Evolutionary conservation across 2,329 filamentous ascomycete genomes (phyloP).

Genomic region (Fusarium chlamydosporum): DNA sequence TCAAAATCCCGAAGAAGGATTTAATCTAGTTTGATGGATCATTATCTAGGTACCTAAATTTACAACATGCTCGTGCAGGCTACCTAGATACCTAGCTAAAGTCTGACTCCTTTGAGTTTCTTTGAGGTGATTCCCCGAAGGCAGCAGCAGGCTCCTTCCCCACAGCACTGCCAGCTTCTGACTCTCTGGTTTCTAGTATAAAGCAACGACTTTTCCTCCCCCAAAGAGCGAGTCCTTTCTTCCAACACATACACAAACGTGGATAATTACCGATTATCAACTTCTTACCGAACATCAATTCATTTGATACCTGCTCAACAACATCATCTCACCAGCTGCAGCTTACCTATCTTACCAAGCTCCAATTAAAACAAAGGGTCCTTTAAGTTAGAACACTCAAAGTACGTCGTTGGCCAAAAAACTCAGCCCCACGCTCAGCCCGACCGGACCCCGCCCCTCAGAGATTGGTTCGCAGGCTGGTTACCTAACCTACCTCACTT

Average conservation of each 20-base stretch:
- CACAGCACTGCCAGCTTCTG: constrained; percentile 10
- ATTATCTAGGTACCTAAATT: background rate
- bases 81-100: background rate
- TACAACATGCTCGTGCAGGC: background rate
- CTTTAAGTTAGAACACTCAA: constrained; percentile 18
- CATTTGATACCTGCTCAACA: background rate
- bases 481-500: constrained; percentile 38
- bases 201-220: constrained; percentile 1
- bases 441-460: constrained; percentile 48
- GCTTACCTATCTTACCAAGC: constrained; percentile 22
- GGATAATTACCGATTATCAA: background rate
- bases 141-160: constrained; percentile 39
- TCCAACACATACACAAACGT: background rate
- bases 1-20: background rate
- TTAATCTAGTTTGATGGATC: constrained; percentile 1
- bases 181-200: constrained; percentile 14
- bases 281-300: background rate
- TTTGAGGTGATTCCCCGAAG: constrained; percentile 34
- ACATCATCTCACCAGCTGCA: background rate
- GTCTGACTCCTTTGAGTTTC: constrained; percentile 25
- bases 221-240: background rate
- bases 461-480: constrained; percentile 34
- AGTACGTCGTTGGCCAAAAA: constrained; percentile 37
- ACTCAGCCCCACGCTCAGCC: constrained; percentile 41
- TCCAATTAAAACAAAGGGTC: constrained; percentile 27